Conservation (phyloP, 2,329 filamentous ascomycete genomes). For the Ceratocystis ficicola region DNA sequence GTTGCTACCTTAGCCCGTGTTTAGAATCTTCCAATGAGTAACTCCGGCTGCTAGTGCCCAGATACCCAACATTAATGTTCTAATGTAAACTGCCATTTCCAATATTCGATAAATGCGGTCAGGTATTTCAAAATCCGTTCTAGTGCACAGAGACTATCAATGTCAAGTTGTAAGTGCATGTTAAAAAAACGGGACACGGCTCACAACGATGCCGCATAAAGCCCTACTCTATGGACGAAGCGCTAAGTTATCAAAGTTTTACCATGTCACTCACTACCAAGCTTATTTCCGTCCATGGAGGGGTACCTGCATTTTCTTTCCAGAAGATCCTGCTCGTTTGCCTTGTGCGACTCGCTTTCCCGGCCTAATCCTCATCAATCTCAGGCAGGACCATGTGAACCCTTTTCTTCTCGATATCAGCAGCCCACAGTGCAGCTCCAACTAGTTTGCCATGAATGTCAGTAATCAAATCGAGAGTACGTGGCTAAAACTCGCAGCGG, state of each 20-base stretch:
- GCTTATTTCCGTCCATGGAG: neutral
- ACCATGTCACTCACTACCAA: neutral
- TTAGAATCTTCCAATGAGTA: neutral
- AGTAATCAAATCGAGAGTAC: neutral
- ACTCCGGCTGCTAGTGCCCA: neutral
- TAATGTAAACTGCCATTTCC: neutral
- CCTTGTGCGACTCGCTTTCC: neutral
- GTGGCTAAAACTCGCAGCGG: neutral
- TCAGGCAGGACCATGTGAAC: slow-evolving; percentile 32
- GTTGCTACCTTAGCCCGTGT: neutral
- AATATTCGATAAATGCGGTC: neutral
- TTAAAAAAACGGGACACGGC: neutral
- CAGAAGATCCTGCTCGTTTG: neutral
- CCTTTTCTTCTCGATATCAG: slow-evolving; percentile 58
- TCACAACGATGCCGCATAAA: neutral
- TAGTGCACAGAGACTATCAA: neutral
- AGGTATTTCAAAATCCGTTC: neutral
- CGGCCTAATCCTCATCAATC: neutral
- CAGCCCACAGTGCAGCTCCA: slow-evolving; percentile 87
- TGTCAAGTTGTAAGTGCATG: neutral
- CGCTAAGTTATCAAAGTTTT: neutral
- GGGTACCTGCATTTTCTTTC: neutral
- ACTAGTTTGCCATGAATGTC: slow-evolving; percentile 36
- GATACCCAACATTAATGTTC: neutral
- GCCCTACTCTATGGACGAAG: neutral